Conservation (phyloP, 352 stramenopile species). For the Phytophthora pistaciae region DNA sequence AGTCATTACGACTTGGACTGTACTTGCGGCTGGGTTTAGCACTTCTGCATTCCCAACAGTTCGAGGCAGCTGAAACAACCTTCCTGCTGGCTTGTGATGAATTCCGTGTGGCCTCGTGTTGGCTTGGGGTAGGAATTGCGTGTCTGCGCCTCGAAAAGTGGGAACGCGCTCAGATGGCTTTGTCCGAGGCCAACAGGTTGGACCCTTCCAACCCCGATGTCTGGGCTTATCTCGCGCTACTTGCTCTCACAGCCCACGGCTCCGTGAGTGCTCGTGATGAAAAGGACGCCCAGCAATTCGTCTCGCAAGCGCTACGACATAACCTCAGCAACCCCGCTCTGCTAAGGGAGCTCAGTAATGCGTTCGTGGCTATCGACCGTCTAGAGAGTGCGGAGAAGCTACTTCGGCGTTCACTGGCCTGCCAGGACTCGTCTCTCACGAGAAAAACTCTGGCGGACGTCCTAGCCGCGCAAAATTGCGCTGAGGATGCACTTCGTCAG, state of each 20-base stretch:
- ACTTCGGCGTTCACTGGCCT: conserved; percentile 68
- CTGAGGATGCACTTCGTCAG: conserved; percentile 73
- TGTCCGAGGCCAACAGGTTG: conserved; percentile 81
- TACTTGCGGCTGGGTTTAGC: conserved; percentile 70
- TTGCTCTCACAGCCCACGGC: conserved; percentile 45
- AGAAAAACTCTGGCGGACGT: conserved; percentile 84
- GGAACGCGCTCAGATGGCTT: conserved; percentile 61
- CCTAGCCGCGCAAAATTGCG: conserved; percentile 81
- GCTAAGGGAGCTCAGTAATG: conserved; percentile 83
- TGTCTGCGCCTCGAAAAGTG: conserved; percentile 70
- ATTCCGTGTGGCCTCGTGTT: conserved; percentile 74
- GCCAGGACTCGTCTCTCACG: conserved; percentile 79
- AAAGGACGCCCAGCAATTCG: conserved; percentile 50
- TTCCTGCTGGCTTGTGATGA: conserved; percentile 71
- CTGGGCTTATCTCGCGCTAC: conserved; percentile 81
- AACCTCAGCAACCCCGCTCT: conserved; percentile 71
- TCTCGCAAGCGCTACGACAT: conserved; percentile 70
- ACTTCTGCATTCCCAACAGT: conserved; percentile 74
- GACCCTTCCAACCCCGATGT: conserved; percentile 75
- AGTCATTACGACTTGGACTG: conserved; percentile 52
- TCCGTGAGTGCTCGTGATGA: conserved; percentile 46
- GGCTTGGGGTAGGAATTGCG: conserved; percentile 82
- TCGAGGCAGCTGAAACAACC: conserved; percentile 53
- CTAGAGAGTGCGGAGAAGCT: conserved; percentile 79
- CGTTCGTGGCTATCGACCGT: conserved; percentile 79